These are phyloP conservation scores for Hanseniaspora lachancei DNA, from an alignment of 805 yeast genomes.

Conservation along the genomic window DNA sequence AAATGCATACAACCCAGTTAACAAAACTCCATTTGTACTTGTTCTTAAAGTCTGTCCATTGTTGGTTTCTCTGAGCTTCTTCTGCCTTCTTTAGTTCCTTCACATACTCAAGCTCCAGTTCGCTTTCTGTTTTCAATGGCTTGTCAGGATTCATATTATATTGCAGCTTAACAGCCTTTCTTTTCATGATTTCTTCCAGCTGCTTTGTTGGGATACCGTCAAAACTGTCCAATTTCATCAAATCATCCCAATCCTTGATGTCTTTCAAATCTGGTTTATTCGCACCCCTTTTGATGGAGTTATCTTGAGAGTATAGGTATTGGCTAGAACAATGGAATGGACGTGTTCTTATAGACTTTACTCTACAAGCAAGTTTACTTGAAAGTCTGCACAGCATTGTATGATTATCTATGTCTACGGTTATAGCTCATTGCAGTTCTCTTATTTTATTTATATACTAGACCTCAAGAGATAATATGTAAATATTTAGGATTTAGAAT, in stretches of 20 bases:
- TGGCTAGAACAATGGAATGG: not conserved
- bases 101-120: slow-evolving; percentile 19
- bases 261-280: slow-evolving; percentile 2
- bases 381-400: not conserved
- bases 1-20: slow-evolving; percentile 9
- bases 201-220: slow-evolving; percentile 27
- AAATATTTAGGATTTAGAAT: no score
- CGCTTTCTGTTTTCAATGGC: slow-evolving; percentile 10
- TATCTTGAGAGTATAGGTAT: not conserved
- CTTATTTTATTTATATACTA: no score
- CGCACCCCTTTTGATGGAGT: not conserved
- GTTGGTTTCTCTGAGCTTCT: slow-evolving; percentile 15
- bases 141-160: slow-evolving; percentile 4
- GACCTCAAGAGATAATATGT: no score
- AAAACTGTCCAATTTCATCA: slow-evolving; percentile 22
- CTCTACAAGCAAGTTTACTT: not conserved
- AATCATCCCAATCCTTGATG: slow-evolving; percentile 23
- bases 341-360: not conserved
- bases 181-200: slow-evolving; percentile 22
- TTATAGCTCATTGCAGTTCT: no score
- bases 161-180: slow-evolving; percentile 23
- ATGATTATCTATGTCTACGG: no score
- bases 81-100: slow-evolving; percentile 18
- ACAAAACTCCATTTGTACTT: slow-evolving; percentile 7
- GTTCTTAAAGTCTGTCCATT: slow-evolving; percentile 3